Base-by-base conservation (phyloP, 2,329 filamentous ascomycete genomes). In the Fusarium sp. region DNA sequence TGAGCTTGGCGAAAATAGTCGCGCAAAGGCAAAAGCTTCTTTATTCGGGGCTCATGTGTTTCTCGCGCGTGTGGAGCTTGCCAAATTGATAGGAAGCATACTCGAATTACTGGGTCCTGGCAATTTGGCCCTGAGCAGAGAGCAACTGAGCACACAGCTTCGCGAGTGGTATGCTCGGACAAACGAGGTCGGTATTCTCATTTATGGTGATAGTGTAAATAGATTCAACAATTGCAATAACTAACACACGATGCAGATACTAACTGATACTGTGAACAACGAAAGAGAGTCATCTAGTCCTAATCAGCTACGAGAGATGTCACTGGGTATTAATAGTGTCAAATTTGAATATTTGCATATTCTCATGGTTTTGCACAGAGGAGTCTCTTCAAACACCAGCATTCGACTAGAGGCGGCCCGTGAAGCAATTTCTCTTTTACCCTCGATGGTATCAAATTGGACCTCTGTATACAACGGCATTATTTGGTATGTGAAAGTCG, bases 381-480 rank as follows among this genome's bases (percentile, higher is more conserved):
- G 13, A 9, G 49, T 55, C 10, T 2, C 26, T 14, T 26, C 31
- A 17, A 39, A 15, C 8, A 7, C 6, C 1, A n/a, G 1, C 2
- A 9, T 33, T n/a, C 50, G 53, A 38, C 34, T 51, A 1, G 43
- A 31, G 7, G 36, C 59, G 15, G 59, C 55, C 1, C 38, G 59
- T 3, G 36, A 62, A 6, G 42, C 47, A 5, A 40, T 65, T 1
- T 36, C 43, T 7, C 19, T 65, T n/a, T 43, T 65, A 9, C 58
- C 58, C 10, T 43, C 46, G 0, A 34, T 65, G 36, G 28, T 63
- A 2, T 63, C 58, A 4, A 58, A 65, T 28, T 65, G 58, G 46
- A 40, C 28, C 1, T 57, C 47, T 0, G 34, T 65, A 5, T 63
- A 63, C 21, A 65, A 65, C 3, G 22, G 33, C 5, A 54, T 65